Evolutionary conservation across 1,284 basidiomycete genomes (phyloP), one percentile per base, ranked within the genome.

Genomic region (Hymenochaete sp.): DNA sequence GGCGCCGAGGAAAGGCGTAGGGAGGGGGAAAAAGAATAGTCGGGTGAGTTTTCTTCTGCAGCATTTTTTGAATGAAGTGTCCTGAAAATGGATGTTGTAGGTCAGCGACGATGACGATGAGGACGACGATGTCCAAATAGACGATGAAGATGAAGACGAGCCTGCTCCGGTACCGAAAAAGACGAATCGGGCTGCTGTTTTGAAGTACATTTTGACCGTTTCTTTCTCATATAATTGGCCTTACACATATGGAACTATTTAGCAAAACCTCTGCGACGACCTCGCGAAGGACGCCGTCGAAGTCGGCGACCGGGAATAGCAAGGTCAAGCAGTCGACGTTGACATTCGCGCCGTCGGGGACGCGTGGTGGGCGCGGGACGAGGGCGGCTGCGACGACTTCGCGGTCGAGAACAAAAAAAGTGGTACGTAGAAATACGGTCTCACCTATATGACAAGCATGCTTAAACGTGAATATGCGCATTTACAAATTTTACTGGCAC

Each of bases 181-280:
- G 56, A 78, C 77, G n/a, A 81, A 73, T 55, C 70, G 82, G 45
- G 75, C 79, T 16, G 74, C 80, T 9, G 71, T 81, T 8, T 57
- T 80, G 29, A 82, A 74, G 78, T 82, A 57, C 48, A 63, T 58
- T 5, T 27, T 29, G 42, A n/a, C 31, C 35, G 19, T 51, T 49
- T 40, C 16, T 41, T 22, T n/a, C 11, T 21, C 19, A 10, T 4
- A 14, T 13, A 35, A 11, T 37, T 44, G 18, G 14, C 28, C 28
- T 10, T 31, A 9, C 9, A 9, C 28, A 10, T 31, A 9, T 14
- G 28, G 9, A 10, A 10, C 28, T 14, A 31, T 31, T 10, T 50
- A 64, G 60, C 48, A 59, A 72, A 65, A 54, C 70, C 56, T 63
- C 66, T 43, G 31, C 66, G 48, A 55, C 67, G 21, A 83, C 75